phyloP scores from a whole-genome alignment of 1,284 basidiomycete species.

The Vanrija pseudolonga region DNA sequence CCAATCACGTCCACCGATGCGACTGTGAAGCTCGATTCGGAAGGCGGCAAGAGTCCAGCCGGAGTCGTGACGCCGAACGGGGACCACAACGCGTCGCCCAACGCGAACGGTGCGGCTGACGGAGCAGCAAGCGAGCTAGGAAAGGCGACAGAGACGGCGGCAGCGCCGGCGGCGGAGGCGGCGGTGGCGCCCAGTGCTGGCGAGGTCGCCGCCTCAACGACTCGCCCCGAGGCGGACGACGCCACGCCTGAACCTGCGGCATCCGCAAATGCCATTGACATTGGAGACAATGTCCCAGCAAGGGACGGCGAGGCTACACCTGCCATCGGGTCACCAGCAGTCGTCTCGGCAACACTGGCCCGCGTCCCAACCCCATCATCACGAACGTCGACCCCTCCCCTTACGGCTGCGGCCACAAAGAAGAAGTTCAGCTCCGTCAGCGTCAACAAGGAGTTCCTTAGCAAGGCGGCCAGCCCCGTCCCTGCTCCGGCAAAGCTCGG shows the following conservation, averaged over 20 bases:
- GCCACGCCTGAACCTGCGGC: no score
- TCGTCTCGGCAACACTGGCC: slow-evolving; percentile 7
- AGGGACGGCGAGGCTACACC: no score
- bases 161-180: background rate
- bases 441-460: slow-evolving; percentile 90
- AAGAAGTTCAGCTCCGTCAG: slow-evolving; percentile 83
- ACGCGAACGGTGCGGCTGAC: background rate
- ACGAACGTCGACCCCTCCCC: slow-evolving; percentile 41
- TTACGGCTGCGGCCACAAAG: slow-evolving; percentile 55
- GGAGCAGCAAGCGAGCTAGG: background rate
- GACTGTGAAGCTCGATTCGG: background rate
- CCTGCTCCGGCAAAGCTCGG: slow-evolving; percentile 23
- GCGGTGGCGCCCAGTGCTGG: background rate
- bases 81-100: no score
- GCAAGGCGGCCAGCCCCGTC: slow-evolving; percentile 60
- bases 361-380: slow-evolving; percentile 37
- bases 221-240: no score
- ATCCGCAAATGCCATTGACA: no score
- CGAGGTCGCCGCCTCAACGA: background rate
- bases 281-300: no score
- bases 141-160: background rate
- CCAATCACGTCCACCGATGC: background rate
- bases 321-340: background rate
- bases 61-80: no score
- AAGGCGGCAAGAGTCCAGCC: background rate